Base-by-base conservation (phyloP, 2,329 filamentous ascomycete species). In the Fusarium sp. region DNA sequence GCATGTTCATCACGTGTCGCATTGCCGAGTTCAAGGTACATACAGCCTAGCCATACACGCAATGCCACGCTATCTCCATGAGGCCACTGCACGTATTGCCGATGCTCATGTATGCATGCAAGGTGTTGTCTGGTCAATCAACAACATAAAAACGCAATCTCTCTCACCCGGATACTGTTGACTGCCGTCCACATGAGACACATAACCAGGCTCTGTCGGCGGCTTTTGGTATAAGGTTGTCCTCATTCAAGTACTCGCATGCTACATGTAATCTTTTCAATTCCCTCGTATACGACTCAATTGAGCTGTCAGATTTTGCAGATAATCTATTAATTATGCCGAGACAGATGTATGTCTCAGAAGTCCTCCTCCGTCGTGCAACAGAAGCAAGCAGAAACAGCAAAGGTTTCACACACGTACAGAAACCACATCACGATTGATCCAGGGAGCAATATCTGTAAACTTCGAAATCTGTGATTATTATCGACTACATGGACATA, bases 401-500 rank as follows among this genome's bases (percentile, higher is more conserved):
- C 33, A 15, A 13, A 26, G 18, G 53, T 65, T 65, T 52, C 43
- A 45, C 26, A 22, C 22, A 11, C 28, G 34, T 31, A 40, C 26
- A 38, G n/a, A 13, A 52, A 33, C 8, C 22, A 55, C 14, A 17
- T 34, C 26, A 62, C 45, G 8, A 34, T 22, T 9, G 10, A 20
- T 14, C 10, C 4, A 39, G 9, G 9, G 15, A n/a, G 26, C 14
- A 38, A 43, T 6, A 17, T 2, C 34, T 34, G 34, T 62, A 38
- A 74, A 74, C 59, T 71, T 65, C 34, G 56, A 63, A 67, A 64
- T 68, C 24, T 58, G 36, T 57, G 39, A 66, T 73, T 58, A 73
- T 63, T 72, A 59, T 73, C 72, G 72, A 72, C 72, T 69, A 74
- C 60, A 42, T 63, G 26, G 28, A 65, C 31, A 50, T 50, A 74